A percentile compares a stretch with the other conserved stretches of the same genome.
Conservation (phyloP, 2,329 filamentous ascomycete genomes). For the Penicillium nordicum region DNA sequence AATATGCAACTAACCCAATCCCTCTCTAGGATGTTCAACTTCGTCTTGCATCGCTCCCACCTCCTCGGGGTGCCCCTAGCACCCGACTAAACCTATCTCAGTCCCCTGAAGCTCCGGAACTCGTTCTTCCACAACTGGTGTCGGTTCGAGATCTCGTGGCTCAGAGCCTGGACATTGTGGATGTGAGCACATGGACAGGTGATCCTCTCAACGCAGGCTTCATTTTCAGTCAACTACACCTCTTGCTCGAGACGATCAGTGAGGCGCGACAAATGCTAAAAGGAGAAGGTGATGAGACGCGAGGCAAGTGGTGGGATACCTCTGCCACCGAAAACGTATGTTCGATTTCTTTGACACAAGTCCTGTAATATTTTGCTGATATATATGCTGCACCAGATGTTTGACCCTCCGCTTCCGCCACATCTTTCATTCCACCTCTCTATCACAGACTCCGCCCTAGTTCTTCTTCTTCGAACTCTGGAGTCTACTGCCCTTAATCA, state of each 20-base stretch:
- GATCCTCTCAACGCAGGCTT: constrained; percentile 58
- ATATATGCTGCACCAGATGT: constrained; percentile 41
- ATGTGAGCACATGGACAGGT: constrained; percentile 70
- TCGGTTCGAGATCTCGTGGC: constrained; percentile 74
- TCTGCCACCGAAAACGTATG: constrained; percentile 57
- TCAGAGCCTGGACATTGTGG: constrained; percentile 76
- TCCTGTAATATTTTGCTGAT: constrained; percentile 7
- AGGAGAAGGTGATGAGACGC: constrained; percentile 49
- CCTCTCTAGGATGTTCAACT: constrained; percentile 66
- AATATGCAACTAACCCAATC: neutral
- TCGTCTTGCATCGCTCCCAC: constrained; percentile 57
- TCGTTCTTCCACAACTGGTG: constrained; percentile 67
- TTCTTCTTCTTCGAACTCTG: constrained; percentile 67
- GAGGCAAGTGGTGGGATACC: constrained; percentile 55
- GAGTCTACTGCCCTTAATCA: constrained; percentile 59
- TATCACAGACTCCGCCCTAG: constrained; percentile 66
- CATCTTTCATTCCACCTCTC: constrained; percentile 70
- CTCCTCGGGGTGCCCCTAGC: constrained; percentile 49
- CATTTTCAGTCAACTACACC: constrained; percentile 56
- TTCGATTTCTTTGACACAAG: constrained; percentile 17
- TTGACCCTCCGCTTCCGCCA: constrained; percentile 60
- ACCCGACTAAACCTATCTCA: constrained; percentile 54
- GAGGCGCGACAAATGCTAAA: constrained; percentile 60
- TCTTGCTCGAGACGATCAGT: constrained; percentile 59
- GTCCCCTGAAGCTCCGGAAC: constrained; percentile 53